Evolutionary conservation across 352 stramenopile species (phyloP).

Genomic region (Peronospora belbahrii): DNA sequence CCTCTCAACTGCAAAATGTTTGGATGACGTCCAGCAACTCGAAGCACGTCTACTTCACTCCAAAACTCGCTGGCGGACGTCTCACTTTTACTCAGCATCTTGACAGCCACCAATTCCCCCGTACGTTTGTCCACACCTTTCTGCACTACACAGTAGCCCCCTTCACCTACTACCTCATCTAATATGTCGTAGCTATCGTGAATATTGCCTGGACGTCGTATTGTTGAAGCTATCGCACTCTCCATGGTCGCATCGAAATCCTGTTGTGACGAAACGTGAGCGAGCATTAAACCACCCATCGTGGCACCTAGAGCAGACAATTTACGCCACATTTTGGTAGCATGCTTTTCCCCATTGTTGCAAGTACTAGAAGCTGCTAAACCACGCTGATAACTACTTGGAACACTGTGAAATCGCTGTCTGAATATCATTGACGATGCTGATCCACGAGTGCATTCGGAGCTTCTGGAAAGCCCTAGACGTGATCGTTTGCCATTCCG

Average conservation of each 20-base stretch:
- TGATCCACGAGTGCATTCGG: not conserved
- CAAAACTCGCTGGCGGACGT: conserved; percentile 76
- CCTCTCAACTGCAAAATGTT: conserved; percentile 75
- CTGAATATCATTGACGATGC: not conserved
- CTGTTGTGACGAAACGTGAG: not conserved
- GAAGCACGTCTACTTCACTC: conserved; percentile 75
- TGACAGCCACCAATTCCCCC: conserved; percentile 67
- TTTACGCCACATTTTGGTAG: conserved; percentile 1
- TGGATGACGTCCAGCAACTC: conserved; percentile 57
- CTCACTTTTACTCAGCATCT: conserved; percentile 72
- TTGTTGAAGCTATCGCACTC: conserved; percentile 4
- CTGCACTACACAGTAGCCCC: conserved; percentile 75
- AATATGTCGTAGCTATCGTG: conserved; percentile 70
- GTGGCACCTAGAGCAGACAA: conserved; percentile 14
- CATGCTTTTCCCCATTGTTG: conserved; percentile 6
- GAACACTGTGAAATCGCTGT: conserved; percentile 3
- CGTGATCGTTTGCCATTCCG: conserved; percentile 5
- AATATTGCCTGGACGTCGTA: conserved; percentile 28
- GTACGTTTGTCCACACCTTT: conserved; percentile 54
- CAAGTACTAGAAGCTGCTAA: conserved; percentile 4
- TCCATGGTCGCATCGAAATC: conserved; percentile 18
- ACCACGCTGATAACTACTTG: conserved; percentile 2
- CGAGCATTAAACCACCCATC: conserved; percentile 11
- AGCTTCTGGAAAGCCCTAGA: not conserved
- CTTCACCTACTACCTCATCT: conserved; percentile 75